Percentiles rank a stretch among this genome's conserved stretches.
Evolutionary conservation across 768 basidiomycete species (phyloP).

Genomic region (Termitomyces sp.): DNA sequence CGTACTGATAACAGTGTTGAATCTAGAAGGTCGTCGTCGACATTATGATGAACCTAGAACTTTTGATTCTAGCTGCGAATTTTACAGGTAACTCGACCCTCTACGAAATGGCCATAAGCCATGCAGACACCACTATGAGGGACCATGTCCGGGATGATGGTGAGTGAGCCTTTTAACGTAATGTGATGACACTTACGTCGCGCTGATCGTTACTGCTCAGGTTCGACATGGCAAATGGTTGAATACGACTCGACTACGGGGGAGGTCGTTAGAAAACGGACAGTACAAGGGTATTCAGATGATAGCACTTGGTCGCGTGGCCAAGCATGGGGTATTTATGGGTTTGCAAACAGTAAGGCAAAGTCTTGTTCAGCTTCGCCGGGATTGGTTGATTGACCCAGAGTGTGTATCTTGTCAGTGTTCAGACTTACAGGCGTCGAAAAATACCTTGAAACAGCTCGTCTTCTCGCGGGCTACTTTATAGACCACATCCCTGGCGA

Average conservation of each 20-base stretch:
- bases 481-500: conserved; percentile 55
- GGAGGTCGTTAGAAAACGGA: conserved; percentile 51
- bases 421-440: conserved; percentile 48
- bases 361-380: neutral
- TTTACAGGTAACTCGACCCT: conserved; percentile 61
- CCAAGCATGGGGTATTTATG: conserved; percentile 71
- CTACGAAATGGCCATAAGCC: conserved; percentile 56
- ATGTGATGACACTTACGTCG: neutral
- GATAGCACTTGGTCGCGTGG: conserved; percentile 73
- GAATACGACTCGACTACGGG: conserved; percentile 70
- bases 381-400: neutral
- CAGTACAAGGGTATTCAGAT: conserved; percentile 63
- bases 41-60: conserved; percentile 79
- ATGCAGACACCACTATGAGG: conserved; percentile 64
- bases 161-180: conserved; percentile 29
- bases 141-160: conserved; percentile 69
- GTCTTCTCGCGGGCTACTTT: conserved; percentile 59
- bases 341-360: conserved; percentile 63
- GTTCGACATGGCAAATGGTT: conserved; percentile 59
- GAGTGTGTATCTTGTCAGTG: conserved; percentile 39
- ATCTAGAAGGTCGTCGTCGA: conserved; percentile 65
- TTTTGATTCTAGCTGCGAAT: conserved; percentile 56
- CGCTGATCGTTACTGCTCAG: conserved; percentile 21
- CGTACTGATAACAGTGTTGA: neutral
- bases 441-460: conserved; percentile 59